A percentile compares a stretch with the other conserved stretches of the same genome.
These are phyloP conservation scores for Aspergillus kassunensis DNA, from an alignment of 495 filamentous ascomycete genomes.

Conservation along the genomic window DNA sequence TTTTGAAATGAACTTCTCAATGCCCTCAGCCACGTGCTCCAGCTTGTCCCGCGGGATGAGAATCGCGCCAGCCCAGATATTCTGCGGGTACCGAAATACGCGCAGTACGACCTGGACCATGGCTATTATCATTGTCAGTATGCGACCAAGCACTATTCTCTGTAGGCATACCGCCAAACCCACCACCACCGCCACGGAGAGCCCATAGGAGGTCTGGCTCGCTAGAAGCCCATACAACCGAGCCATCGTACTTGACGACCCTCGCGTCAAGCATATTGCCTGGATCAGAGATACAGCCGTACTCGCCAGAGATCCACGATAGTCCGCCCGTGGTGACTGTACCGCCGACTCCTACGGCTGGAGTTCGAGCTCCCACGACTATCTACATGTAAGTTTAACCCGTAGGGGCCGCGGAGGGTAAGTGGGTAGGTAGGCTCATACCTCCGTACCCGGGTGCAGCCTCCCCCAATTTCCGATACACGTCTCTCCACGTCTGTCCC, in stretches of 20 bases:
- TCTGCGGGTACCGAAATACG: constrained; percentile 11
- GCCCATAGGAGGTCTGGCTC: constrained; percentile 40
- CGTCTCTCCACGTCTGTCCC: constrained; percentile 14
- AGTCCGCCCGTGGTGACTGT: constrained; percentile 11
- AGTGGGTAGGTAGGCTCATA: not conserved
- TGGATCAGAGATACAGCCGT: constrained; percentile 14
- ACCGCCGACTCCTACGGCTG: constrained; percentile 12
- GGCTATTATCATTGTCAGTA: not conserved
- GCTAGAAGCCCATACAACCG: constrained; percentile 13
- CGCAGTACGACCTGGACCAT: constrained; percentile 5
- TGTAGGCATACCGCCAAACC: constrained; percentile 45
- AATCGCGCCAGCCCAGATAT: constrained; percentile 17
- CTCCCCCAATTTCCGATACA: constrained; percentile 10
- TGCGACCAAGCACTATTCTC: no score
- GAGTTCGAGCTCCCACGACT: constrained; percentile 18
- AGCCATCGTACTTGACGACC: constrained; percentile 18
- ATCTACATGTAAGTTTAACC: no score
- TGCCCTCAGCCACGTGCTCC: not conserved
- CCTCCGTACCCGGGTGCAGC: constrained; percentile 10
- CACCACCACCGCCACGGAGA: constrained; percentile 42
- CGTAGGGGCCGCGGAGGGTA: not conserved
- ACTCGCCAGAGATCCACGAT: constrained; percentile 14
- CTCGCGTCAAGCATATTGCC: constrained; percentile 18
- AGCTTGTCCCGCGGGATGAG: constrained; percentile 13
- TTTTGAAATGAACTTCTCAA: constrained; percentile 5